Evolutionary conservation across 306 rosid genomes (phyloP), one percentile per base, ranked within the genome.

Genomic region (Begonia fuchsioides): DNA sequence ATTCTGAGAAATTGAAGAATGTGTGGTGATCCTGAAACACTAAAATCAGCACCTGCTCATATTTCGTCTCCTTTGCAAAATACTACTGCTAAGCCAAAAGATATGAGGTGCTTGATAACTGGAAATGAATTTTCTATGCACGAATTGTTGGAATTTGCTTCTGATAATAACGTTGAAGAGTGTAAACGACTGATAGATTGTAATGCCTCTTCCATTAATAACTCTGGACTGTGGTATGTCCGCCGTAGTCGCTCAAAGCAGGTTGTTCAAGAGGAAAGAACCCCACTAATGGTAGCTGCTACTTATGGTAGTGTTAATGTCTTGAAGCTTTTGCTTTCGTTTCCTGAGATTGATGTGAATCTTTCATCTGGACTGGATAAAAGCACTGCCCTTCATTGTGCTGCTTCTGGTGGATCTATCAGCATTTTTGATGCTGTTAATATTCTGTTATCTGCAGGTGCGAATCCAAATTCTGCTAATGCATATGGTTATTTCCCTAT

Each of bases 361-460:
- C 68, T 68, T 41, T 67, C 80, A 2, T 74, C 84, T 8, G 88
- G 94, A 15, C 7, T 55, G 10, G 79, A 68, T 64, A 68, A 72
- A 55, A 76, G 71, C 64, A 83, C 94, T 47, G 88, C 88, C 38
- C 94, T 83, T 71, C 94, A 79, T 50, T 83, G 88, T 67, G 94
- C 94, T 69, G 80, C 88, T n/a, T 76, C 85, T 3, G 76, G 94
- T 8, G 94, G 94, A 18, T 71, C 94, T 8, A 16, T 54, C 44
- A 64, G 76, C 38, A 82, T 74, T 2, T 53, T 69, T 55, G 80
- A 65, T 47, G 70, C 53, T 50, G 70, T 83, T 2, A 79, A 71
- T 66, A 61, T 83, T 50, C 94, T 83, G 63, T 38, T 83, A 40
- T 55, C 69, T 2, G 64, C 77, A 15, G 88, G 94, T 49, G 88